These are phyloP conservation scores for Exophiala sp. DNA, from an alignment of 2,329 filamentous ascomycete species.

Conservation along the genomic window DNA sequence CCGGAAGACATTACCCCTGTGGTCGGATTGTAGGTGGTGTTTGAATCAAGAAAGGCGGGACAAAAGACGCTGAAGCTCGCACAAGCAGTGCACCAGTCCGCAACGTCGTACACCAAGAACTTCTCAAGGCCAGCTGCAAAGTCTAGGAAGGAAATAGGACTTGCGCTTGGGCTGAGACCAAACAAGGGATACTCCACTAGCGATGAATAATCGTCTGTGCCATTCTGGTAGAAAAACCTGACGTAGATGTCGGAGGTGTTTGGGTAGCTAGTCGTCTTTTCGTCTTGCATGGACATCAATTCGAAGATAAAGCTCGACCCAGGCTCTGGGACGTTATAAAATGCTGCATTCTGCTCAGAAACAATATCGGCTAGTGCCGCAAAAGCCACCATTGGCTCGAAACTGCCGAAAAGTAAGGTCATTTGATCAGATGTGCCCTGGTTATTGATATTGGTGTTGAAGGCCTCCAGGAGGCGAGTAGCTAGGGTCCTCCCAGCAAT, in stretches of 20 bases:
- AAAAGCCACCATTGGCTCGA: constrained; percentile 51
- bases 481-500: constrained; percentile 45
- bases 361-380: constrained; percentile 44
- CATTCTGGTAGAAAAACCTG: constrained; percentile 57
- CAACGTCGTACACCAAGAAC: constrained; percentile 42
- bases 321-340: constrained; percentile 48
- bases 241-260: constrained; percentile 48
- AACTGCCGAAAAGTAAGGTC: constrained; percentile 49
- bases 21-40: constrained; percentile 9
- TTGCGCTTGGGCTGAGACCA: constrained; percentile 43
- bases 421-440: constrained; percentile 41
- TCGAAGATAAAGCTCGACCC: constrained; percentile 53
- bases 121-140: constrained; percentile 46
- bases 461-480: constrained; percentile 36
- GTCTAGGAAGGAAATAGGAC: constrained; percentile 48
- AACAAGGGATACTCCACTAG: constrained; percentile 51
- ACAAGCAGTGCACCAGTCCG: constrained; percentile 54
- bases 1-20: constrained; percentile 2
- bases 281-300: constrained; percentile 44
- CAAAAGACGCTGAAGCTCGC: constrained; percentile 50
- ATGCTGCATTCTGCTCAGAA: constrained; percentile 37
- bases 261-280: constrained; percentile 38
- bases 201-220: constrained; percentile 39
- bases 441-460: constrained; percentile 38
- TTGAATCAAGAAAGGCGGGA: constrained; percentile 34